A percentile compares a stretch with the other conserved stretches of the same genome.
Evolutionary conservation across 2,329 filamentous ascomycete genomes (phyloP).

Genomic region (Ophiostoma tasmaniense): DNA sequence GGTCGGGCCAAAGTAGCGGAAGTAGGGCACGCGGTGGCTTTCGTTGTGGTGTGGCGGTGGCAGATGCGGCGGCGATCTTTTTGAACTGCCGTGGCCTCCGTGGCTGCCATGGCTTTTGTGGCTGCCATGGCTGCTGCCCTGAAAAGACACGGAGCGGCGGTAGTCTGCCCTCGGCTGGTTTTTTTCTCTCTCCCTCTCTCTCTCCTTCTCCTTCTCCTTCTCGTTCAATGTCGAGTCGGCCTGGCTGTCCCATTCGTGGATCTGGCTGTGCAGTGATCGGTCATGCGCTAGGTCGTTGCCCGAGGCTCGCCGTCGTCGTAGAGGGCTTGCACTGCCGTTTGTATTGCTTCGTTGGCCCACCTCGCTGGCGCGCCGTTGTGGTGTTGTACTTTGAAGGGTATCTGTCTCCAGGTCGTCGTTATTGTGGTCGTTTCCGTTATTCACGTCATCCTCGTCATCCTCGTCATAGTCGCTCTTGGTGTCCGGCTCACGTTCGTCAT

Average conservation of each 20-base stretch:
- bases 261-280: background rate
- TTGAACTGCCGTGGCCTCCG: slow-evolving; percentile 4
- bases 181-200: background rate
- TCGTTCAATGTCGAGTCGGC: no score
- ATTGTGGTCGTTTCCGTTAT: background rate
- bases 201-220: no score
- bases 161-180: background rate
- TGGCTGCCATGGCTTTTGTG: slow-evolving; percentile 11
- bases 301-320: background rate
- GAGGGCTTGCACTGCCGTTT: background rate
- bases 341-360: background rate
- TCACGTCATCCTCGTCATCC: slow-evolving; percentile 21
- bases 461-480: background rate
- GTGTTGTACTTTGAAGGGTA: slow-evolving; percentile 29
- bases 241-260: background rate
- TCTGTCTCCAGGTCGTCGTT: background rate
- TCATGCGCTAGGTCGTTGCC: background rate
- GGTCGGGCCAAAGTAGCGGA: slow-evolving; percentile 82
- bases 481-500: background rate
- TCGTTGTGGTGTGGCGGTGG: slow-evolving; percentile 38
- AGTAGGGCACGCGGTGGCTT: slow-evolving; percentile 70
- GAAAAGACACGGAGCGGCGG: slow-evolving; percentile 11
- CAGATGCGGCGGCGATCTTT: background rate
- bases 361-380: background rate
- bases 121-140: slow-evolving; percentile 14